Evolutionary conservation across 177 flowering plant species (phyloP).

Genomic region (Vitis hybrid): DNA sequence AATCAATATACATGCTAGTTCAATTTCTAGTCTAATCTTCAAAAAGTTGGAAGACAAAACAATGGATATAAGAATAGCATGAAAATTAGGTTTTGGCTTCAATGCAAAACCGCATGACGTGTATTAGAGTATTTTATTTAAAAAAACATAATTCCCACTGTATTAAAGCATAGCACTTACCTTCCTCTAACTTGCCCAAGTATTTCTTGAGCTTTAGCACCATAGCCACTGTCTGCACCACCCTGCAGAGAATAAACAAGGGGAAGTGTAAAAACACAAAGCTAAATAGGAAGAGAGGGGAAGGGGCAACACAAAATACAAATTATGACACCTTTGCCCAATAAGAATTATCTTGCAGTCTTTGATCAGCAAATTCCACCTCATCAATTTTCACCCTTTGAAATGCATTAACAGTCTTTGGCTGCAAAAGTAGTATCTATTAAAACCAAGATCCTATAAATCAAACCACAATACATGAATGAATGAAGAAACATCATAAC

Average conservation of each 20-base stretch:
- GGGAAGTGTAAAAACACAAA: background rate
- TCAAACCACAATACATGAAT: too few relatives aligned
- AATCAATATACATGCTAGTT: too few relatives aligned
- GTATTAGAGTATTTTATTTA: too few relatives aligned
- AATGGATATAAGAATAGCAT: too few relatives aligned
- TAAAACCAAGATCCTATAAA: background rate
- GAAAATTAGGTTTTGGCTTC: too few relatives aligned
- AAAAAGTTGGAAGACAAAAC: too few relatives aligned
- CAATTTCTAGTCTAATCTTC: too few relatives aligned
- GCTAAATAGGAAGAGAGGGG: background rate
- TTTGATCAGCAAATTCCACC: constrained; percentile 67
- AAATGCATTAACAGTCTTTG: constrained; percentile 67
- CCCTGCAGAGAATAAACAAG: constrained; percentile 36
- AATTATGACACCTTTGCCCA: constrained; percentile 86
- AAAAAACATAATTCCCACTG: background rate
- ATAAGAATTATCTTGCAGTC: constrained; percentile 89
- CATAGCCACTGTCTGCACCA: constrained; percentile 97
- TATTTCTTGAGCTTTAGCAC: constrained; percentile 95
- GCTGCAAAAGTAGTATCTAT: constrained; percentile 45
- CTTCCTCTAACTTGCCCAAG: constrained; percentile 95
- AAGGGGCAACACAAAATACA: background rate
- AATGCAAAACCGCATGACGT: too few relatives aligned
- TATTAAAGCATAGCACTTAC: constrained; percentile 32
- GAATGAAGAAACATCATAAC: background rate
- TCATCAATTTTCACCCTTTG: constrained; percentile 78